Percentiles rank a stretch among this genome's conserved stretches.
Evolutionary conservation across 352 stramenopile genomes (phyloP).

Genomic region (Aphanomyces cochlioides): DNA sequence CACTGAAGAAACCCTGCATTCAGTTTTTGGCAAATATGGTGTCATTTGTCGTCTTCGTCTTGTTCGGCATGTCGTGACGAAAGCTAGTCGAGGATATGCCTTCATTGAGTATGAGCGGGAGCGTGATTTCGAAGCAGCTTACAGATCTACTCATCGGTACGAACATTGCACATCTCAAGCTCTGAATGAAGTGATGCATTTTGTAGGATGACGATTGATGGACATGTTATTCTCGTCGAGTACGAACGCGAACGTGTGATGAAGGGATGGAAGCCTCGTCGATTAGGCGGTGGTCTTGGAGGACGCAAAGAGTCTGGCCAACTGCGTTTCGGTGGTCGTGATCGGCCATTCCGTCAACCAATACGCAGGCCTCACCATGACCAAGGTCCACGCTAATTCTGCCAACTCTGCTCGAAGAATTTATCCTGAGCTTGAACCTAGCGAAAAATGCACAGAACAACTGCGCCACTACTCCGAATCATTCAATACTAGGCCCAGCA

Average conservation of each 20-base stretch:
- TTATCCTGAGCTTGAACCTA: too few relatives aligned
- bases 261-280: constrained; percentile 73
- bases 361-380: neutral
- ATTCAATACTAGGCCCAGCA: too few relatives aligned
- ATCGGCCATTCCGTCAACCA: constrained; percentile 50
- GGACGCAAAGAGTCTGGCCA: constrained; percentile 76
- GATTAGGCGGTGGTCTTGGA: constrained; percentile 72
- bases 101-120: constrained; percentile 71
- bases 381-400: too few relatives aligned
- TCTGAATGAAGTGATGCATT: neutral
- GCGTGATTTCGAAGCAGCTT: constrained; percentile 54
- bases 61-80: constrained; percentile 58
- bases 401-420: too few relatives aligned
- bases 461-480: too few relatives aligned
- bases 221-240: constrained; percentile 61
- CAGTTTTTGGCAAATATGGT: constrained; percentile 50
- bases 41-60: constrained; percentile 50
- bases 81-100: constrained; percentile 68
- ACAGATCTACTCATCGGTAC: constrained; percentile 47
- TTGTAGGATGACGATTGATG: constrained; percentile 43
- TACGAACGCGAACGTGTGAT: constrained; percentile 76
- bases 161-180: neutral
- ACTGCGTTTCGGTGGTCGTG: constrained; percentile 72
- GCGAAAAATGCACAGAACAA: too few relatives aligned
- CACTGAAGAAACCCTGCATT: constrained; percentile 44